These are phyloP conservation scores for Leccinum solheimii DNA, from an alignment of 1,284 basidiomycete genomes.

Conservation along the genomic window DNA sequence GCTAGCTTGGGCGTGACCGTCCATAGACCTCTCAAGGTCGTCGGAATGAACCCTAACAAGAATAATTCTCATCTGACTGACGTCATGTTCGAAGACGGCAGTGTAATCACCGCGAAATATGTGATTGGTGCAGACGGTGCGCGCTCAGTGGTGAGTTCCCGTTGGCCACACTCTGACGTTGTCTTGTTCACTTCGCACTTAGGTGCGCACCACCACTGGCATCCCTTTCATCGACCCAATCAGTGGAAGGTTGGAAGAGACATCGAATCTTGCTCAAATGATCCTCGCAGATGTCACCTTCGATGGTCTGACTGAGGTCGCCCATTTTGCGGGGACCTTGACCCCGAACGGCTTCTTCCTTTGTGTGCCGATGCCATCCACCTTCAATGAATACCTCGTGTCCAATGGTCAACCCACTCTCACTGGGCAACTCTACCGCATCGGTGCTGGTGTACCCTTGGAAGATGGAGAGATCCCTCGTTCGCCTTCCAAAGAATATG, in stretches of 20 bases:
- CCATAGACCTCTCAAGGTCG: conserved; percentile 26
- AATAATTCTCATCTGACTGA: background rate
- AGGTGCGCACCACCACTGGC: background rate
- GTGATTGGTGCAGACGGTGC: background rate
- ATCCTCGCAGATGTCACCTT: background rate
- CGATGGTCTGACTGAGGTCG: background rate
- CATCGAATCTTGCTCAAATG: background rate
- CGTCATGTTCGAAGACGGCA: background rate
- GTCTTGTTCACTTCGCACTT: background rate
- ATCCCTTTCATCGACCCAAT: background rate
- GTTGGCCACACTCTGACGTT: background rate
- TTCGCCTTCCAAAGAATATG: conserved; percentile 35
- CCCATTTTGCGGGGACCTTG: background rate
- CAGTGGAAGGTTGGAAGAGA: background rate
- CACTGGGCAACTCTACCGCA: conserved; percentile 30
- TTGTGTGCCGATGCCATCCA: background rate
- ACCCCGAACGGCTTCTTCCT: background rate
- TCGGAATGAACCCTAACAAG: conserved; percentile 33
- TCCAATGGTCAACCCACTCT: background rate
- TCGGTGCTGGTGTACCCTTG: conserved; percentile 37
- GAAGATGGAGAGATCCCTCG: conserved; percentile 35
- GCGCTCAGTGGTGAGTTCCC: background rate
- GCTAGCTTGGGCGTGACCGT: conserved; percentile 26
- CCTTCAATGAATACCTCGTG: background rate
- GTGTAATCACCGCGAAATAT: background rate